phyloP scores from a whole-genome alignment of 2,329 filamentous ascomycete genomes.

The Nothophoma quercina region DNA sequence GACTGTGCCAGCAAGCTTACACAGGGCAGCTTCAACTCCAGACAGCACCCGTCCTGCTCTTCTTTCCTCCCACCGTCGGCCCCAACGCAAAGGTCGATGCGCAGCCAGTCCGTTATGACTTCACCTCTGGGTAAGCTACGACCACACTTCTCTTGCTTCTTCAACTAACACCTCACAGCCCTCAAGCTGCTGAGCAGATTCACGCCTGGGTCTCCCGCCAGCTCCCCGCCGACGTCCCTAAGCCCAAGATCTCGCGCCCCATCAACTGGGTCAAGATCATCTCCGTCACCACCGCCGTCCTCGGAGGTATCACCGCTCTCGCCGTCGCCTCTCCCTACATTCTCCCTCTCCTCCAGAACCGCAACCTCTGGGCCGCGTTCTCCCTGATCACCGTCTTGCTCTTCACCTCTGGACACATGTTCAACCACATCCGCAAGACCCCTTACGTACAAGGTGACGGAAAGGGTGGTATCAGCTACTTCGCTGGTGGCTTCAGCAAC shows the following conservation, averaged over 20 bases:
- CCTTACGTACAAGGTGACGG: conserved; percentile 90
- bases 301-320: conserved; percentile 73
- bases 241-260: conserved; percentile 80
- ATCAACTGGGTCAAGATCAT: conserved; percentile 85
- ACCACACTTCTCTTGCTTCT: not conserved
- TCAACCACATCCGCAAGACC: conserved; percentile 96
- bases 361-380: conserved; percentile 91
- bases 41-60: conserved; percentile 88
- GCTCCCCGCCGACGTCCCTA: conserved; percentile 71
- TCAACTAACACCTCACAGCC: conserved; percentile 56
- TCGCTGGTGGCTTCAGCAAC: conserved; percentile 89
- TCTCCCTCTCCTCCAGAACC: conserved; percentile 82
- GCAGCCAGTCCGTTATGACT: conserved; percentile 83
- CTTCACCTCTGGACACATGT: conserved; percentile 98
- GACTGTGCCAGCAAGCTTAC: conserved; percentile 24
- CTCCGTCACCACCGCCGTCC: conserved; percentile 69
- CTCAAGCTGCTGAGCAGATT: conserved; percentile 77
- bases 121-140: conserved; percentile 73
- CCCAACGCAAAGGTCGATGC: conserved; percentile 75
- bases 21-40: conserved; percentile 84
- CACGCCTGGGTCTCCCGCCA: conserved; percentile 81
- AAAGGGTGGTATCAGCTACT: conserved; percentile 85
- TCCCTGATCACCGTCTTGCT: conserved; percentile 88
- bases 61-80: conserved; percentile 86
- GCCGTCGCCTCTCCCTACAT: conserved; percentile 80